These are phyloP conservation scores for Oryza meridionalis DNA, from an alignment of 176 grass and related monocot species.

Conservation along the genomic window DNA sequence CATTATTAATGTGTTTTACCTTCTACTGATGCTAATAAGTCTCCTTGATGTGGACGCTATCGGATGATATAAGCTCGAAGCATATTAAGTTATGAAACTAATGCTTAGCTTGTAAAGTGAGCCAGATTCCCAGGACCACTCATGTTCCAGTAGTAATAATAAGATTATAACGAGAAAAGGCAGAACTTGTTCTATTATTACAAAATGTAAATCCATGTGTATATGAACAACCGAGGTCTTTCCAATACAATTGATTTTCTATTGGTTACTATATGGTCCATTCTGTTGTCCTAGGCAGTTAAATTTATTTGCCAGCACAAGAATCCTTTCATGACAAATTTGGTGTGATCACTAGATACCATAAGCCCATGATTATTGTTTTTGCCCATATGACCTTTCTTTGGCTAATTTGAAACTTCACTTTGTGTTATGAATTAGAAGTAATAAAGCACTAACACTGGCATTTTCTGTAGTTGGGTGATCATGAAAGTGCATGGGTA, in stretches of 20 bases:
- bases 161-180: neutral
- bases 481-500: slow-evolving; percentile 85
- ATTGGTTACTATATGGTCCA: neutral
- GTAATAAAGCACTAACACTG: slow-evolving; percentile 33
- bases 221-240: neutral
- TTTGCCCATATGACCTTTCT: neutral
- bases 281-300: neutral
- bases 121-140: neutral
- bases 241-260: neutral
- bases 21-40: slow-evolving; percentile 1
- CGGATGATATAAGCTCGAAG: neutral
- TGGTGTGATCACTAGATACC: neutral
- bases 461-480: slow-evolving; percentile 62
- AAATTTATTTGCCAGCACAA: neutral
- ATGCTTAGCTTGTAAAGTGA: slow-evolving; percentile 9
- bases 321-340: neutral
- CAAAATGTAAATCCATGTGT: neutral
- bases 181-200: neutral
- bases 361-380: neutral
- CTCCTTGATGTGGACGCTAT: neutral
- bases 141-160: neutral
- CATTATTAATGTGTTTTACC: neutral
- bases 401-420: neutral
- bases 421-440: neutral
- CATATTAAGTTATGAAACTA: slow-evolving; percentile 7